A percentile compares a stretch with the other conserved stretches of the same genome.
Conservation (phyloP, 73 alveolate species). For the Tetrahymena thermophila region DNA sequence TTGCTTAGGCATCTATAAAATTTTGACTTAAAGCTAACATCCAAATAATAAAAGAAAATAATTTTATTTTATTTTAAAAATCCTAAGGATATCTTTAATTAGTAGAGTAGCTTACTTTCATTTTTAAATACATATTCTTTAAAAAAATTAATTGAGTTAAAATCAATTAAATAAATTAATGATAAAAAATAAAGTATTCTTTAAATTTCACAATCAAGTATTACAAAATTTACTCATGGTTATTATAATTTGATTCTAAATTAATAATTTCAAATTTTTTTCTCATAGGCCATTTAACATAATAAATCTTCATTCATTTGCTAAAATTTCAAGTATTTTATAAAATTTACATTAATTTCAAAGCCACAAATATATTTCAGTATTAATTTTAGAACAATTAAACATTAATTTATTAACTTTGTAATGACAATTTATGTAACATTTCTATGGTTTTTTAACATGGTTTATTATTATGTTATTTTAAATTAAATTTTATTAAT, state of each 20-base stretch:
- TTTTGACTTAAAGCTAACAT: not conserved
- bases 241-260: not conserved
- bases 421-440: too few species aligned
- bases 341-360: too few species aligned
- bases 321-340: not conserved
- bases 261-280: not conserved
- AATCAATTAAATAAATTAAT: not conserved
- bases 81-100: not conserved
- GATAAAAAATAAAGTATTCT: not conserved
- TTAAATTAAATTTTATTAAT: too few species aligned
- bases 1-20: not conserved
- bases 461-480: too few species aligned
- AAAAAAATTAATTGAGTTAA: not conserved
- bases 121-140: not conserved
- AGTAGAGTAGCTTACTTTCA: not conserved
- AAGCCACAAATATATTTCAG: too few species aligned
- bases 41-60: not conserved
- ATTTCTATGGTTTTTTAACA: too few species aligned
- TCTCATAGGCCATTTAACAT: not conserved
- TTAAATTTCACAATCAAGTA: not conserved
- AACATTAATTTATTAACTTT: too few species aligned
- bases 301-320: not conserved
- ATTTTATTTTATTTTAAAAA: too few species aligned
- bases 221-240: not conserved
- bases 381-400: too few species aligned